Conservation (phyloP, 768 basidiomycete species). For the Lanmaoa pseudosensibilis region DNA sequence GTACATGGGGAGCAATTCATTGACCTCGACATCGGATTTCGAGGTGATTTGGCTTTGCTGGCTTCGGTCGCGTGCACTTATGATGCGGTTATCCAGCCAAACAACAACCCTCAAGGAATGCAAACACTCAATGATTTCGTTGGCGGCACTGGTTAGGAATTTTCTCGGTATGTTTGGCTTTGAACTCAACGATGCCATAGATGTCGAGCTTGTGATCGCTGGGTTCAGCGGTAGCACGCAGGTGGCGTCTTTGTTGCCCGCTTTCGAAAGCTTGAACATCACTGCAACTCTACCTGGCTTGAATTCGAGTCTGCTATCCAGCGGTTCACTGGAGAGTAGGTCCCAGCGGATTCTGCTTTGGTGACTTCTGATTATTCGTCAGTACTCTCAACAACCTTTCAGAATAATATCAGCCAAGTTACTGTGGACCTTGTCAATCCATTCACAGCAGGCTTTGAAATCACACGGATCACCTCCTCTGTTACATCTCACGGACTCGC, state of each 20-base stretch:
- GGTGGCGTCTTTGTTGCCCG: slow-evolving; percentile 55
- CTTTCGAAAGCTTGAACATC: slow-evolving; percentile 61
- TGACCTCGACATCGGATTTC: slow-evolving; percentile 52
- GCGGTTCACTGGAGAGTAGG: slow-evolving; percentile 54
- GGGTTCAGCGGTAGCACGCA: slow-evolving; percentile 63
- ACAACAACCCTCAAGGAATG: slow-evolving; percentile 55
- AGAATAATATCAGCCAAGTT: slow-evolving; percentile 65
- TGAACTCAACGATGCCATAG: slow-evolving; percentile 29
- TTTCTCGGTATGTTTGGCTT: not conserved
- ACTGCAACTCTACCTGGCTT: slow-evolving; percentile 59
- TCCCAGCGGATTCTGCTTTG: not conserved
- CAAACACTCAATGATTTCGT: slow-evolving; percentile 71
- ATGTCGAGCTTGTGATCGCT: slow-evolving; percentile 54
- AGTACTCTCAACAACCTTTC: slow-evolving; percentile 68
- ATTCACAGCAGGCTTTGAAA: slow-evolving; percentile 57
- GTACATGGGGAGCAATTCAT: slow-evolving; percentile 57
- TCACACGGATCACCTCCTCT: slow-evolving; percentile 60
- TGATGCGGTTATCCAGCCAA: slow-evolving; percentile 44
- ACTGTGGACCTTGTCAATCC: slow-evolving; percentile 64
- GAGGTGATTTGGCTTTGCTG: slow-evolving; percentile 32
- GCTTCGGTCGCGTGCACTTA: not conserved
- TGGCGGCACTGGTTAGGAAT: slow-evolving; percentile 48
- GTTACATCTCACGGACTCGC: slow-evolving; percentile 60
- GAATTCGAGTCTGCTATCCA: slow-evolving; percentile 52
- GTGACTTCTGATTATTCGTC: not conserved